These are phyloP conservation scores for Pyrus hybrid DNA, from an alignment of 331 rosid species.

Conservation along the genomic window DNA sequence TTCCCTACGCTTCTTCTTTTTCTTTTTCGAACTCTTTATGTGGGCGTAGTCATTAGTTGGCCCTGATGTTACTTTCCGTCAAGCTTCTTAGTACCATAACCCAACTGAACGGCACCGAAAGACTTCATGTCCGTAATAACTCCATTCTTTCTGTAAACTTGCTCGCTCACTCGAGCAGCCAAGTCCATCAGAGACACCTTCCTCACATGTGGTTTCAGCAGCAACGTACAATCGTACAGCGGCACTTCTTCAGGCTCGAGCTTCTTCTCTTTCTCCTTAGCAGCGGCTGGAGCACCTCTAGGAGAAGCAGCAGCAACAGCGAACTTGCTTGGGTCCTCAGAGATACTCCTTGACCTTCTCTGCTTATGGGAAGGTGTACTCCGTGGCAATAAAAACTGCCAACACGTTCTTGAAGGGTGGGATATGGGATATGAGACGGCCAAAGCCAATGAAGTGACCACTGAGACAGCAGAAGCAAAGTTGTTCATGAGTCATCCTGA, in stretches of 20 bases:
- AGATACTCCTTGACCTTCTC: constrained; percentile 68
- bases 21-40: too few species aligned
- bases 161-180: constrained; percentile 66
- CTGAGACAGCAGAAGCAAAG: constrained; percentile 57
- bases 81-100: constrained; percentile 76
- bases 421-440: constrained; percentile 68
- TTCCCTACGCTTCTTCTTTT: too few species aligned
- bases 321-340: constrained; percentile 56
- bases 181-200: constrained; percentile 50
- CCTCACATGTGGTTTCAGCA: constrained; percentile 58
- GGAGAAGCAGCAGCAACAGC: constrained; percentile 33
- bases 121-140: constrained; percentile 52
- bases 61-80: constrained; percentile 79
- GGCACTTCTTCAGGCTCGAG: constrained; percentile 41
- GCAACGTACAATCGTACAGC: constrained; percentile 77
- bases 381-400: constrained; percentile 53
- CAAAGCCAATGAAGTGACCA: constrained; percentile 59
- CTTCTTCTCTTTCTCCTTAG: constrained; percentile 5
- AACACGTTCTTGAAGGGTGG: constrained; percentile 62
- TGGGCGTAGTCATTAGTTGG: too few species aligned
- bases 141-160: constrained; percentile 66
- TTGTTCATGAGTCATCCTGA: constrained; percentile 62
- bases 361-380: constrained; percentile 57
- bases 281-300: constrained; percentile 31
- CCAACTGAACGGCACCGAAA: constrained; percentile 61